A percentile compares a stretch with the other conserved stretches of the same genome.
Evolutionary conservation across 129 eudicot species (phyloP).

Genomic region (Dittrichia graveolens): DNA sequence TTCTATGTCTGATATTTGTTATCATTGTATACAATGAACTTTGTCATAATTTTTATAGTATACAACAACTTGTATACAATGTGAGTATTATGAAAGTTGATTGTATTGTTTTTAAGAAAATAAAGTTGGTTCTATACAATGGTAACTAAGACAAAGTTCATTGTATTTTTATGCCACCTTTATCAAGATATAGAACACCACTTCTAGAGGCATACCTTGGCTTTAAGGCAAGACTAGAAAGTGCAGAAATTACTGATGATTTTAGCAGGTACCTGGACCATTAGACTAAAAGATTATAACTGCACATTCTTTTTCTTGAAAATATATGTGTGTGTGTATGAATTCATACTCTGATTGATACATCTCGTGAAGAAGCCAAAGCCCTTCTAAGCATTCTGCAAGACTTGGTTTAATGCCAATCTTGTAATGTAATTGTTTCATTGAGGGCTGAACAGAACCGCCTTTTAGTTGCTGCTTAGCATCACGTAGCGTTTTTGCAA

Average conservation of each 20-base stretch:
- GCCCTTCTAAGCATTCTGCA: conserved; percentile 82
- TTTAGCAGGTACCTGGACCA: conserved; percentile 61
- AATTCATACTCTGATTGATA: conserved; percentile 75
- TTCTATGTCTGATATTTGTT: too few relatives aligned
- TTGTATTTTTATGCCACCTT: too few relatives aligned
- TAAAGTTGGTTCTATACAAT: too few relatives aligned
- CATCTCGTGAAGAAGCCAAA: conserved; percentile 77
- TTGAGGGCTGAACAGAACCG: conserved; percentile 50
- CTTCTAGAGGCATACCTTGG: conserved; percentile 48
- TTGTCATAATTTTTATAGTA: too few relatives aligned
- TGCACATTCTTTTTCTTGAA: neutral
- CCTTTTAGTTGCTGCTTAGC: conserved; percentile 70
- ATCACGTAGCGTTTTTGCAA: conserved; percentile 68
- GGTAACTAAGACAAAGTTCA: too few relatives aligned
- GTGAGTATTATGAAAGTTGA: too few relatives aligned
- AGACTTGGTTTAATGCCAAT: conserved; percentile 75
- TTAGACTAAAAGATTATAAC: neutral
- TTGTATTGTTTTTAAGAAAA: too few relatives aligned
- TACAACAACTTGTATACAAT: too few relatives aligned
- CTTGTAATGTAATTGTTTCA: conserved; percentile 61
- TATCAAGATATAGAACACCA: neutral
- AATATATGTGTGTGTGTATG: neutral
- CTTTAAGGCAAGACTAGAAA: conserved; percentile 51
- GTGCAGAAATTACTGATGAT: conserved; percentile 56
- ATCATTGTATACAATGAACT: too few relatives aligned